phyloP scores from a whole-genome alignment of 1,139 yeast species.

The Taphrina flavorubra region DNA sequence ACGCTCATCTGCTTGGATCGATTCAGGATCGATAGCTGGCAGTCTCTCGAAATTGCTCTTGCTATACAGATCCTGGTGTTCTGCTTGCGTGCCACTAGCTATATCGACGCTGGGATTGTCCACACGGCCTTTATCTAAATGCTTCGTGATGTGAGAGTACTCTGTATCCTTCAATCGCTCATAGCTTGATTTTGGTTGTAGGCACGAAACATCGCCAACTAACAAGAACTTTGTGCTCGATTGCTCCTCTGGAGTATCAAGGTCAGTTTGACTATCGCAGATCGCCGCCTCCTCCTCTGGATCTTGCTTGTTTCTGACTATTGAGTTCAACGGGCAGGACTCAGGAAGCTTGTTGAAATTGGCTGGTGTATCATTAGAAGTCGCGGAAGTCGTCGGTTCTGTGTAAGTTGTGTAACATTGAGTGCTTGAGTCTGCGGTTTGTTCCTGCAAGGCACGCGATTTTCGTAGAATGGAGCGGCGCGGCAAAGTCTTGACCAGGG shows the following conservation, averaged over 20 bases:
- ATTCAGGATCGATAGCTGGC: background rate
- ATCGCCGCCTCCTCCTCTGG: too few relatives aligned
- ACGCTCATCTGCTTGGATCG: background rate
- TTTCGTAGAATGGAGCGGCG: constrained; percentile 2
- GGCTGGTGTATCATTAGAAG: too few relatives aligned
- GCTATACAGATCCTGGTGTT: background rate
- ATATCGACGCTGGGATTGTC: background rate
- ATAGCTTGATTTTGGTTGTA: background rate
- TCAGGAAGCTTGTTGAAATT: too few relatives aligned
- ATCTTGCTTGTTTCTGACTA: too few relatives aligned
- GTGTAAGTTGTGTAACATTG: too few relatives aligned
- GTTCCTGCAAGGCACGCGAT: background rate
- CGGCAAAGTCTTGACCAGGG: background rate
- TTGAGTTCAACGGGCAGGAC: too few relatives aligned
- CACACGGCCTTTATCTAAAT: too few relatives aligned
- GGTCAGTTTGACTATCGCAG: too few relatives aligned
- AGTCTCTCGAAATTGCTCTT: background rate
- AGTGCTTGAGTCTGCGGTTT: background rate
- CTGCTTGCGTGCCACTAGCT: background rate
- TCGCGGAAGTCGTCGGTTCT: too few relatives aligned
- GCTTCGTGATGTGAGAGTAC: background rate
- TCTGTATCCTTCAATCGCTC: background rate
- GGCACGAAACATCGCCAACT: too few relatives aligned
- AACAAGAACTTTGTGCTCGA: too few relatives aligned
- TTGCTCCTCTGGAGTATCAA: too few relatives aligned